phyloP scores from a whole-genome alignment of 768 basidiomycete species.

The Amanita jacksonii region DNA sequence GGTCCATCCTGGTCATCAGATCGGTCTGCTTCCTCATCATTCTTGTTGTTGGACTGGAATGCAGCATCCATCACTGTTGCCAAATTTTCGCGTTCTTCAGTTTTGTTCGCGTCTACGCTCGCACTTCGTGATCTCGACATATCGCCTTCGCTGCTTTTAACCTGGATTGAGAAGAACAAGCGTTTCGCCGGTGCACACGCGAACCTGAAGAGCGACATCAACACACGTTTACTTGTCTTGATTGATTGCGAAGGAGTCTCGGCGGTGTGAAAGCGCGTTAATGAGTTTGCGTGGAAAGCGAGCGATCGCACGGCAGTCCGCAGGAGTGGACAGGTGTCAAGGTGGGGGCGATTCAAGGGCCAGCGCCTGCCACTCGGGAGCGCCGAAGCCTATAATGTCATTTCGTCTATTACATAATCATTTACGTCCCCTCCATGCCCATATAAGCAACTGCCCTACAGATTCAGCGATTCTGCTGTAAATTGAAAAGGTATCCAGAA shows the following conservation, averaged over 20 bases:
- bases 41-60: conserved; percentile 19
- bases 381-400: conserved; percentile 10
- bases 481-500: too few relatives aligned
- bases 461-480: too few relatives aligned
- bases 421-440: background rate
- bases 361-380: conserved; percentile 7
- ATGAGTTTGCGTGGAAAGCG: background rate
- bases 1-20: conserved; percentile 21
- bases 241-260: conserved; percentile 7
- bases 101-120: conserved; percentile 26
- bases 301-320: conserved; percentile 1
- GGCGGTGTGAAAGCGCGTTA: conserved; percentile 1
- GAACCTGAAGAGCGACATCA: conserved; percentile 16
- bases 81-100: conserved; percentile 20
- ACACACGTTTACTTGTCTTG: conserved; percentile 15
- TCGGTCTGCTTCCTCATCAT: conserved; percentile 19
- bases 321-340: conserved; percentile 6
- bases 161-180: conserved; percentile 14
- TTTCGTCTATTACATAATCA: conserved; percentile 8
- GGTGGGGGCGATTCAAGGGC: conserved; percentile 8
- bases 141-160: conserved; percentile 7
- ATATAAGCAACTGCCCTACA: too few relatives aligned
- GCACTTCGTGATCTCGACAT: conserved; percentile 29
- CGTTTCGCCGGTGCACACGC: conserved; percentile 15
- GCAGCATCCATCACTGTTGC: conserved; percentile 23